Evolutionary conservation across 169 alveolate species (phyloP).

Genomic region (Plasmodium blacklocki): DNA sequence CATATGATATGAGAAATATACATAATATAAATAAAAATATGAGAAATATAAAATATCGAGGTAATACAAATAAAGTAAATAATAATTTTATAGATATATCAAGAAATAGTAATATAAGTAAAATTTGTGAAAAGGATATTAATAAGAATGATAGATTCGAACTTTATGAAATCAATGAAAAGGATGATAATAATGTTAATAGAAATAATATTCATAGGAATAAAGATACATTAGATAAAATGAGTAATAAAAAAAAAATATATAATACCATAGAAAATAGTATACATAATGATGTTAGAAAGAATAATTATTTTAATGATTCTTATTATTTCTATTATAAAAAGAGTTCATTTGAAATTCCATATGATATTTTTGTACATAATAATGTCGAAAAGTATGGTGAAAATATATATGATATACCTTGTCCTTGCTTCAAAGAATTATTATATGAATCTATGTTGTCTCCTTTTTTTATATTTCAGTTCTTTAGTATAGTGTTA

Average conservation of each 20-base stretch:
- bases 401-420: constrained; percentile 93
- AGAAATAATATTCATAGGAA: not conserved
- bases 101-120: no score
- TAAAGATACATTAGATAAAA: not conserved
- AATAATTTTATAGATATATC: no score
- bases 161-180: not conserved
- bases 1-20: no score
- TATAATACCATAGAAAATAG: no score
- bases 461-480: constrained; percentile 98
- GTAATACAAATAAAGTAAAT: no score
- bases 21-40: no score
- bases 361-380: constrained; percentile 64
- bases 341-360: constrained; percentile 52
- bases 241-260: not conserved
- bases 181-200: not conserved
- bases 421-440: constrained; percentile 92
- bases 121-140: no score
- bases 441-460: constrained; percentile 94
- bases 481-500: constrained; percentile 93
- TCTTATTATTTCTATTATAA: constrained; percentile 19
- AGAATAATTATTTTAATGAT: not conserved
- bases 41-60: no score
- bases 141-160: no score
- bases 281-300: no score
- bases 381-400: constrained; percentile 88